These are phyloP conservation scores for Byssochlamys sp. DNA, from an alignment of 2,329 filamentous ascomycete genomes.

Conservation along the genomic window DNA sequence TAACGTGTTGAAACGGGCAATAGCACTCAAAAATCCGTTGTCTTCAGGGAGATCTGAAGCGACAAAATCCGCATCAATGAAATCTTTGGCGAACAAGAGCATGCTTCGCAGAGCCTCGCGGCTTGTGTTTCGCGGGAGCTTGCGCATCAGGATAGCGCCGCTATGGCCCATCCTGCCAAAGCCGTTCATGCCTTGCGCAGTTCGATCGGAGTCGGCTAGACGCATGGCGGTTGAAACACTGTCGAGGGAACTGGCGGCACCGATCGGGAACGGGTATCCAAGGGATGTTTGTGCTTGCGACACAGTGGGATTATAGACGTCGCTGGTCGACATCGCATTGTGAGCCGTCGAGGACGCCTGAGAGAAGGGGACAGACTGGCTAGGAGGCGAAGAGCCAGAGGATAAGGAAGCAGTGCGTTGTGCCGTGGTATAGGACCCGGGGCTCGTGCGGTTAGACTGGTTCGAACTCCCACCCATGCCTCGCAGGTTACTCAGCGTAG, in stretches of 20 bases:
- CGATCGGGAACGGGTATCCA: conserved; percentile 30
- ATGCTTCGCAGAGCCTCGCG: conserved; percentile 52
- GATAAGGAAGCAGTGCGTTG: conserved; percentile 32
- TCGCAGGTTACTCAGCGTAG: conserved; percentile 9
- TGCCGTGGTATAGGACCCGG: conserved; percentile 30
- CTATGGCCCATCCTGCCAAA: conserved; percentile 21
- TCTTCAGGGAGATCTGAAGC: conserved; percentile 48
- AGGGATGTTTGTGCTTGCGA: conserved; percentile 30
- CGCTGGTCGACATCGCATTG: conserved; percentile 33
- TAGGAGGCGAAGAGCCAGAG: conserved; percentile 30
- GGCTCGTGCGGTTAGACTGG: conserved; percentile 34
- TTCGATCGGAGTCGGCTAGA: conserved; percentile 25
- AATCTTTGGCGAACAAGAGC: conserved; percentile 56
- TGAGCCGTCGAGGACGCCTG: conserved; percentile 29
- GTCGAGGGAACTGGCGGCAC: conserved; percentile 28
- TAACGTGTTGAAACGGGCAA: conserved; percentile 50
- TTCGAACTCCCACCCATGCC: conserved; percentile 35
- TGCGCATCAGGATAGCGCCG: conserved; percentile 47
- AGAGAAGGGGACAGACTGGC: conserved; percentile 23
- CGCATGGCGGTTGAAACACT: conserved; percentile 23
- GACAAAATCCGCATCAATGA: conserved; percentile 51
- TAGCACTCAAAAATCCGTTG: conserved; percentile 46
- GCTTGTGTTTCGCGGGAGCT: conserved; percentile 50
- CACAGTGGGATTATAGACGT: conserved; percentile 31
- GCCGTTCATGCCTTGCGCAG: conserved; percentile 27